Evolutionary conservation across 352 stramenopile genomes (phyloP), one percentile per base, ranked within the genome.

Genomic region (Pythium aristosporum): DNA sequence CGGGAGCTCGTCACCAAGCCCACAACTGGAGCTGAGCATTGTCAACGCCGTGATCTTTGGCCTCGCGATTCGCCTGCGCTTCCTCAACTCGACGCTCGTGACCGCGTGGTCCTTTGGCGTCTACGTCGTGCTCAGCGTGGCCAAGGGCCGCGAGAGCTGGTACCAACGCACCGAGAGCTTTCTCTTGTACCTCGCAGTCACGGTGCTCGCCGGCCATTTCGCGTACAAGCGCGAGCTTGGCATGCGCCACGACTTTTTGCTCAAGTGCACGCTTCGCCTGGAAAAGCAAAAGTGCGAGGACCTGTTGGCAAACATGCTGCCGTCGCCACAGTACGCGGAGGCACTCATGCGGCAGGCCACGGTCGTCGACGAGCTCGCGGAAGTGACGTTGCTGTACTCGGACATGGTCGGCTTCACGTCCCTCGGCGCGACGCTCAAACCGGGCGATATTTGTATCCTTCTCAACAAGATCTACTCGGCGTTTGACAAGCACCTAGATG

Each of bases 391-490:
- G 21, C 72, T 96, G 25, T 96, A 94, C 71, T 92, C 80, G 21
- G 85, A 96, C 54, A 92, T 96, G 72, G 85, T 94, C 25, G 87
- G 87, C 13, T 96, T 93, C 71, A 96, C 87, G 11, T 74, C 73
- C 1, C 72, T 92, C 20, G 82, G 81, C 4, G 67, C 75, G 36
- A 87, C 63, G 5, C 72, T 94, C 23, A 79, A 82, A 16, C 82
- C 85, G 0, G 71, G 69, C 3, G 78, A 88, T 50, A 83, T 94
- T 30, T 94, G 85, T 55, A 67, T 87, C 23, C 70, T 96, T 51
- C 79, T 96, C 20, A 91, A 94, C 74, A 80, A 91, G 42, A 85
- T 91, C 53, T 92, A 90, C 67, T 87, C 70, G 18, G 79, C 82
- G 12, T 94, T 94, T 60, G 87, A 96, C 53, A 79, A 76, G 20